phyloP scores from a whole-genome alignment of 2,329 filamentous ascomycete genomes.

The Epichloe bromicola region DNA sequence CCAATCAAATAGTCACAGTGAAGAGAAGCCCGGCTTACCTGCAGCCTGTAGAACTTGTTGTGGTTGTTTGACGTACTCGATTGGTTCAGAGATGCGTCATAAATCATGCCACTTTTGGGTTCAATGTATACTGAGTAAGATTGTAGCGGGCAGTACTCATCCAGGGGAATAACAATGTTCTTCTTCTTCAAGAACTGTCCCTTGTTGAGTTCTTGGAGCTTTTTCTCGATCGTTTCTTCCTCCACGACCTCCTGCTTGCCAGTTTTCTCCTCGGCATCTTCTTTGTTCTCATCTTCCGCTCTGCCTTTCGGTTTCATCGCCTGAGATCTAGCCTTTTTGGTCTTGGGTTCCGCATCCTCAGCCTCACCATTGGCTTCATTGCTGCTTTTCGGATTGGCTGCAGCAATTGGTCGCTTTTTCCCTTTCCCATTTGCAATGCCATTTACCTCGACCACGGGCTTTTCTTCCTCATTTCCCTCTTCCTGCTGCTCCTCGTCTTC shows the following conservation, averaged over 20 bases:
- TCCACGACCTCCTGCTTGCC: slow-evolving; percentile 15
- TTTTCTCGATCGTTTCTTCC: slow-evolving; percentile 21
- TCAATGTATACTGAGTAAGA: slow-evolving; percentile 51
- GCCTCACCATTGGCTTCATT: slow-evolving; percentile 12
- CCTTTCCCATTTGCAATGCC: slow-evolving; percentile 12
- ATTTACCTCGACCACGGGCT: slow-evolving; percentile 4
- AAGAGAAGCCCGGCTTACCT: slow-evolving; percentile 30
- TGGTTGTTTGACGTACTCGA: slow-evolving; percentile 60
- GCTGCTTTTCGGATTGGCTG: slow-evolving; percentile 9
- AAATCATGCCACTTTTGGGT: slow-evolving; percentile 47
- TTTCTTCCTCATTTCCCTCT: slow-evolving; percentile 4
- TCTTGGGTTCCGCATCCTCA: slow-evolving; percentile 9
- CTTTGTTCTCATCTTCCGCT: slow-evolving; percentile 27
- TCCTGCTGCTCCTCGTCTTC: neutral
- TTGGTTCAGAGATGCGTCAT: slow-evolving; percentile 68
- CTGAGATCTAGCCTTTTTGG: slow-evolving; percentile 18
- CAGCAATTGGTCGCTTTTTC: slow-evolving; percentile 16
- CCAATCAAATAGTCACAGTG: too few species aligned
- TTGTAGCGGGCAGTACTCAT: slow-evolving; percentile 27
- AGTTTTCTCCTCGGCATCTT: slow-evolving; percentile 17
- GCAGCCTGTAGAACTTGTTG: slow-evolving; percentile 73
- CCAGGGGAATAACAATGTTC: slow-evolving; percentile 35
- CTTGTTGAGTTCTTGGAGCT: slow-evolving; percentile 20
- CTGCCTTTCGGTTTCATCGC: slow-evolving; percentile 14
- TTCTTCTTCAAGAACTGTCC: slow-evolving; percentile 34